These are phyloP conservation scores for Citrus australasica DNA, from an alignment of 345 rosid species.

Conservation along the genomic window DNA sequence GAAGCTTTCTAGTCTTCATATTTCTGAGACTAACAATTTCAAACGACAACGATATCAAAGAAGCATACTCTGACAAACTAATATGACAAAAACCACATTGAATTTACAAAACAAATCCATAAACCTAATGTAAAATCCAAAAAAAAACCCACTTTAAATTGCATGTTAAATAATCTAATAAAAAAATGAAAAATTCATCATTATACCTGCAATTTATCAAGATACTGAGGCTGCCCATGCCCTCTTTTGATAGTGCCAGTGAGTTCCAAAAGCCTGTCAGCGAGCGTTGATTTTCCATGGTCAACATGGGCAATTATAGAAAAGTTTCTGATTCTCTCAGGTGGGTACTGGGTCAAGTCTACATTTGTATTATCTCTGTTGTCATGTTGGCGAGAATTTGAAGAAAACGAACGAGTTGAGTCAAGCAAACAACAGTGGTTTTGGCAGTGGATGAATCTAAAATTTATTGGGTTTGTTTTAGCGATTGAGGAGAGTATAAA, in stretches of 20 bases:
- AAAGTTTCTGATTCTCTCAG: slow-evolving; percentile 85
- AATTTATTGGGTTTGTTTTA: not conserved
- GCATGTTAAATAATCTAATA: not conserved
- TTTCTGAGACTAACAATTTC: not conserved
- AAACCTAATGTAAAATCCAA: not conserved
- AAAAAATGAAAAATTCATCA: not conserved
- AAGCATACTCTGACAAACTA: not conserved
- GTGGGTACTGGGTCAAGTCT: slow-evolving; percentile 69
- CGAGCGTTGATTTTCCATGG: slow-evolving; percentile 93
- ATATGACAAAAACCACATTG: not conserved
- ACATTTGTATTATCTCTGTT: slow-evolving; percentile 27
- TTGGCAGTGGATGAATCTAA: not conserved
- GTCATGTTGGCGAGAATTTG: slow-evolving; percentile 49
- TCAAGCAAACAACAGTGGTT: slow-evolving; percentile 18
- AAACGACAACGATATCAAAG: not conserved
- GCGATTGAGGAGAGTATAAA: slow-evolving; percentile 16
- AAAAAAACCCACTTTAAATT: not conserved
- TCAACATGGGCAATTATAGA: slow-evolving; percentile 95
- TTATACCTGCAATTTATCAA: slow-evolving; percentile 82
- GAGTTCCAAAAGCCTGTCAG: slow-evolving; percentile 97
- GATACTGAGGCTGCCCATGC: slow-evolving; percentile 97
- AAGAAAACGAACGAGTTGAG: slow-evolving; percentile 36
- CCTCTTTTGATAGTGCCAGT: slow-evolving; percentile 91
- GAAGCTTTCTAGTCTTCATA: not conserved
- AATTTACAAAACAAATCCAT: slow-evolving; percentile 1